A percentile compares a stretch with the other conserved stretches of the same genome.
These are phyloP conservation scores for Neurospora sp. DNA, from an alignment of 495 filamentous ascomycete species.

Conservation along the genomic window DNA sequence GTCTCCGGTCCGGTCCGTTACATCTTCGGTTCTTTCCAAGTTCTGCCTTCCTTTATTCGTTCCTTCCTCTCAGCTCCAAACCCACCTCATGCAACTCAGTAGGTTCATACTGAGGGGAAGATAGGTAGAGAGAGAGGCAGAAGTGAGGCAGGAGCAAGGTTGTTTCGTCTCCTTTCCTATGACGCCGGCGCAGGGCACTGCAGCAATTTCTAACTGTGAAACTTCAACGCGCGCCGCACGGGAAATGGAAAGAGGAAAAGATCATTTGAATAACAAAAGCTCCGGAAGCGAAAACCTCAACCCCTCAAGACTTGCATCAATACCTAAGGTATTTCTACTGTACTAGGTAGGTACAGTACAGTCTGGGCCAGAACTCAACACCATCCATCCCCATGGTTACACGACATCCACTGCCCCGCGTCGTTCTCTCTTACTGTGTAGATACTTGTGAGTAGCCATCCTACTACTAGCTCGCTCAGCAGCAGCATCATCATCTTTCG, in stretches of 20 bases:
- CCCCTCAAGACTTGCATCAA: neutral
- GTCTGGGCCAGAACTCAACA: neutral
- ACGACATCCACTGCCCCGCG: neutral
- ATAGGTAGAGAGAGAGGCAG: neutral
- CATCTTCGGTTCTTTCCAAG: neutral
- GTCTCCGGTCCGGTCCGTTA: neutral
- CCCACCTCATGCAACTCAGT: neutral
- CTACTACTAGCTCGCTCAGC: neutral
- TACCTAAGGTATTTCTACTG: neutral
- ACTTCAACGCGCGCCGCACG: neutral
- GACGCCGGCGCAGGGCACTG: neutral
- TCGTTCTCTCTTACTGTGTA: neutral
- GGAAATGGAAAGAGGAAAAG: neutral
- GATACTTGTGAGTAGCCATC: neutral
- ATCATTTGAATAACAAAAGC: neutral
- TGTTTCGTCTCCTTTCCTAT: neutral
- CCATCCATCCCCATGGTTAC: neutral
- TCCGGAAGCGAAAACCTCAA: neutral
- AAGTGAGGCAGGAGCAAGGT: neutral
- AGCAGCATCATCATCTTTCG: neutral
- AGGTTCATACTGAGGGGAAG: neutral
- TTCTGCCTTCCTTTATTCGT: neutral
- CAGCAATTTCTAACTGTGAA: neutral
- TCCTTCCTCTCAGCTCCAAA: neutral
- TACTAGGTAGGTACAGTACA: neutral